phyloP scores from a whole-genome alignment of 495 filamentous ascomycete genomes.

The Elasticomyces elasticus region DNA sequence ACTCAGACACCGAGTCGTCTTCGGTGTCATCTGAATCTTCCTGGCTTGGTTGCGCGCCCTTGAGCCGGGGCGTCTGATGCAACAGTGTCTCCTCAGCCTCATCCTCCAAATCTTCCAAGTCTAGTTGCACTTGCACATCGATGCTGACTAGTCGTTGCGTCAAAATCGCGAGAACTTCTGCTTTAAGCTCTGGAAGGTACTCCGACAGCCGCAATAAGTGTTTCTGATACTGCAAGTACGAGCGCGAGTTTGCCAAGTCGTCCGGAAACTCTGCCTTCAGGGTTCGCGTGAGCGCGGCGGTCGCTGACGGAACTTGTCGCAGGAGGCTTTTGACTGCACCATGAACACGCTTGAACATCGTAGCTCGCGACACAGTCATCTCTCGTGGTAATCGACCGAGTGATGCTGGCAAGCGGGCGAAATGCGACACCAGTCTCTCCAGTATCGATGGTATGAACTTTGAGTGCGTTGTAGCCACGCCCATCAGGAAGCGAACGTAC shows the following conservation, averaged over 20 bases:
- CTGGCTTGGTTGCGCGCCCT: slow-evolving; percentile 30
- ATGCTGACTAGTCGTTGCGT: slow-evolving; percentile 79
- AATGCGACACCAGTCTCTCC: slow-evolving; percentile 67
- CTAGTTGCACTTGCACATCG: slow-evolving; percentile 87
- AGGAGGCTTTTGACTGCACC: slow-evolving; percentile 12
- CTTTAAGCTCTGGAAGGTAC: slow-evolving; percentile 70
- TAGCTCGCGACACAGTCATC: slow-evolving; percentile 8
- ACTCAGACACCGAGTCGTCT: slow-evolving; percentile 26
- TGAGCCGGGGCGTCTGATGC: slow-evolving; percentile 4
- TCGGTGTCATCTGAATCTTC: slow-evolving; percentile 39
- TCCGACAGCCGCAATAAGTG: slow-evolving; percentile 55
- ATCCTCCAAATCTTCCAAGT: slow-evolving; percentile 77
- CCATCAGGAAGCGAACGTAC: slow-evolving; percentile 71
- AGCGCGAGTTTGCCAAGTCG: slow-evolving; percentile 12
- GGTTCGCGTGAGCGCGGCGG: slow-evolving; percentile 2
- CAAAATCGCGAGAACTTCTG: slow-evolving; percentile 72
- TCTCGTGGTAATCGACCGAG: slow-evolving; percentile 19
- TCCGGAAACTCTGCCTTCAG: slow-evolving; percentile 15
- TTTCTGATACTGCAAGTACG: slow-evolving; percentile 22
- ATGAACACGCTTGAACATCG: slow-evolving; percentile 19
- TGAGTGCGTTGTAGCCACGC: slow-evolving; percentile 68
- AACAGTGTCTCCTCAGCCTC: slow-evolving; percentile 50
- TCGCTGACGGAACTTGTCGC: slow-evolving; percentile 16
- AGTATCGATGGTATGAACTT: slow-evolving; percentile 54
- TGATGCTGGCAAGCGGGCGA: slow-evolving; percentile 39